Evolutionary conservation across 2,329 filamentous ascomycete species (phyloP).

Genomic region (Pseudogymnoascus sp.): DNA sequence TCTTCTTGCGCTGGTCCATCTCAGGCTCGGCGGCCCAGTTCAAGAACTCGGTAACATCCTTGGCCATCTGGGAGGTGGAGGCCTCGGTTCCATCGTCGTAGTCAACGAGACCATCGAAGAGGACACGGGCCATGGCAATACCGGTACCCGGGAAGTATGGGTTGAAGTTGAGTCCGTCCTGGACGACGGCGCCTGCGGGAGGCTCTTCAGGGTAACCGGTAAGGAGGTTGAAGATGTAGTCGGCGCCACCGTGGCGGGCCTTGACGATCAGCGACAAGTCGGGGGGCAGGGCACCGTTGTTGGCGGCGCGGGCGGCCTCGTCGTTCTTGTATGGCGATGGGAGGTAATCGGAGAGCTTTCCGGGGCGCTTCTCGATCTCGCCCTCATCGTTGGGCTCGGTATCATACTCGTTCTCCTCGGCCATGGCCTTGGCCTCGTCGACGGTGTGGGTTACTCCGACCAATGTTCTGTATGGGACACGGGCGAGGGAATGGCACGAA

Average conservation of each 20-base stretch:
- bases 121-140: constrained; percentile 97
- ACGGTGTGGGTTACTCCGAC: constrained; percentile 91
- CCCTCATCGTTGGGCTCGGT: constrained; percentile 96
- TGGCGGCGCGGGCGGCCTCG: constrained; percentile 93
- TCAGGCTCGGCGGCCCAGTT: constrained; percentile 99
- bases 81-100: constrained; percentile 96
- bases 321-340: constrained; percentile 97
- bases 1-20: constrained; percentile 99
- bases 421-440: constrained; percentile 94
- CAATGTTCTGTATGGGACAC: constrained; percentile 86
- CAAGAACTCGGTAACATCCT: constrained; percentile 97
- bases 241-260: constrained; percentile 91
- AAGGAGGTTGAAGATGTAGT: constrained; percentile 96
- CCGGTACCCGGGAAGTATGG: constrained; percentile 99
- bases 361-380: constrained; percentile 95
- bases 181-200: constrained; percentile 78
- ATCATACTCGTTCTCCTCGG: constrained; percentile 98
- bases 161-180: constrained; percentile 96
- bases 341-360: constrained; percentile 97
- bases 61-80: constrained; percentile 97
- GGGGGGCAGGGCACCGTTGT: constrained; percentile 94
- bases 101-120: constrained; percentile 95
- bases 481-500: constrained; percentile 91
- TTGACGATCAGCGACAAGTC: constrained; percentile 98
- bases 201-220: constrained; percentile 97